Evolutionary conservation across 345 rosid species (phyloP).

Genomic region (Populus alba): DNA sequence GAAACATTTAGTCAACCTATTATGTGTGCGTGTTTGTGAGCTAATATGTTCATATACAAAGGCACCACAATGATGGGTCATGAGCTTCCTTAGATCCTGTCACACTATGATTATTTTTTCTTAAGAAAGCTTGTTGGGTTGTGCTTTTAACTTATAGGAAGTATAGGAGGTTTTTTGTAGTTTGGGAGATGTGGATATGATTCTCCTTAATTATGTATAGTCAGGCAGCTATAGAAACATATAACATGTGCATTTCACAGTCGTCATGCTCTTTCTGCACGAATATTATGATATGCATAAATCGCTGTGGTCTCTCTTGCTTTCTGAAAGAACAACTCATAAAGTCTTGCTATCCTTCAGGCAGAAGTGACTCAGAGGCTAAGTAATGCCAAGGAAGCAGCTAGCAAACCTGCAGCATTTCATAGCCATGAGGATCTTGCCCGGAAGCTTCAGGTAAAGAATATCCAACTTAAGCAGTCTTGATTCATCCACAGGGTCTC

Average conservation of each 20-base stretch:
- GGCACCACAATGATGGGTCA: not conserved
- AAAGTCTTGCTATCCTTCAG: constrained; percentile 28
- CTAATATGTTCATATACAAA: not conserved
- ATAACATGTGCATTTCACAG: not conserved
- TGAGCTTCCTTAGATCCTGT: not conserved
- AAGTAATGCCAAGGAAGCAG: constrained; percentile 78
- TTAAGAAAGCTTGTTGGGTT: not conserved
- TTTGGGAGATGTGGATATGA: not conserved
- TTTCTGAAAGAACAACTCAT: not conserved
- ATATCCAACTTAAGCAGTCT: not conserved
- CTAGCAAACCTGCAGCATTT: constrained; percentile 57
- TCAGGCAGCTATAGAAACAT: not conserved
- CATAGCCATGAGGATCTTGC: constrained; percentile 97
- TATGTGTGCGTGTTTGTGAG: not conserved
- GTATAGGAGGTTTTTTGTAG: not conserved
- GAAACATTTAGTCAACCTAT: not conserved
- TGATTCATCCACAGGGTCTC: not conserved
- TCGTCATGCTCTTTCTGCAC: not conserved
- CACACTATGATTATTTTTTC: not conserved
- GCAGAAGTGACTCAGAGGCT: constrained; percentile 96
- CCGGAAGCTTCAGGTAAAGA: constrained; percentile 80
- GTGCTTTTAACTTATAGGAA: not conserved
- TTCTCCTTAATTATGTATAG: not conserved
- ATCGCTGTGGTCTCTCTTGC: not conserved
- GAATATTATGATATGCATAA: not conserved